These are phyloP conservation scores for Cladosporium sp. DNA, from an alignment of 2,329 filamentous ascomycete species.

Conservation along the genomic window DNA sequence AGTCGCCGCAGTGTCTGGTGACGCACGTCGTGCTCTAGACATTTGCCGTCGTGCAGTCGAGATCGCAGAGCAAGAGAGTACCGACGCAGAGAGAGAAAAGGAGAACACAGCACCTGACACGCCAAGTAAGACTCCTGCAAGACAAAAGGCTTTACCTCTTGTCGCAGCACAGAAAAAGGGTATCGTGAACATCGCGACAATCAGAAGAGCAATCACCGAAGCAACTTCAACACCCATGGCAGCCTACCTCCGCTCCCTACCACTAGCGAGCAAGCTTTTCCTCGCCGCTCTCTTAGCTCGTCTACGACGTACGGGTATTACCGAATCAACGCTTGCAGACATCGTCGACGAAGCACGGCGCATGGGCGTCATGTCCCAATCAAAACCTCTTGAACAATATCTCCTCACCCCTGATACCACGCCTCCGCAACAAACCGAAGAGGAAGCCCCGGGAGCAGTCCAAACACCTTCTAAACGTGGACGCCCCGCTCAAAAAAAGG, in stretches of 20 bases:
- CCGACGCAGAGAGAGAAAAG: constrained; percentile 28
- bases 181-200: constrained; percentile 83
- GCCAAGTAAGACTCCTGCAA: constrained; percentile 54
- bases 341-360: constrained; percentile 79
- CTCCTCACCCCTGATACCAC: constrained; percentile 45
- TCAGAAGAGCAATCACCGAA: constrained; percentile 92
- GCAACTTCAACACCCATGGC: constrained; percentile 90
- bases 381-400: constrained; percentile 57
- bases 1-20: constrained; percentile 91
- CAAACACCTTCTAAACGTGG: constrained; percentile 30
- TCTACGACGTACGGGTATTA: constrained; percentile 75
- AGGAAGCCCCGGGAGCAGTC: constrained; percentile 27
- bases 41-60: constrained; percentile 95
- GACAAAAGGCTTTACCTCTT: constrained; percentile 31
- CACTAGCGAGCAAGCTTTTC: constrained; percentile 77
- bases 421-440: constrained; percentile 20
- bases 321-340: constrained; percentile 83
- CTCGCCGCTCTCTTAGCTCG: constrained; percentile 76
- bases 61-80: constrained; percentile 71
- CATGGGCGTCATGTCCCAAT: constrained; percentile 58
- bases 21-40: constrained; percentile 85
- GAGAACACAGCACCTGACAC: constrained; percentile 49
- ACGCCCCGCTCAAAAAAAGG: constrained; percentile 27
- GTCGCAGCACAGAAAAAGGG: constrained; percentile 31
- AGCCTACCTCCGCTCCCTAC: constrained; percentile 77